Conservation (phyloP, 2,329 filamentous ascomycete species). For the Neopestalotiopsis sp. region DNA sequence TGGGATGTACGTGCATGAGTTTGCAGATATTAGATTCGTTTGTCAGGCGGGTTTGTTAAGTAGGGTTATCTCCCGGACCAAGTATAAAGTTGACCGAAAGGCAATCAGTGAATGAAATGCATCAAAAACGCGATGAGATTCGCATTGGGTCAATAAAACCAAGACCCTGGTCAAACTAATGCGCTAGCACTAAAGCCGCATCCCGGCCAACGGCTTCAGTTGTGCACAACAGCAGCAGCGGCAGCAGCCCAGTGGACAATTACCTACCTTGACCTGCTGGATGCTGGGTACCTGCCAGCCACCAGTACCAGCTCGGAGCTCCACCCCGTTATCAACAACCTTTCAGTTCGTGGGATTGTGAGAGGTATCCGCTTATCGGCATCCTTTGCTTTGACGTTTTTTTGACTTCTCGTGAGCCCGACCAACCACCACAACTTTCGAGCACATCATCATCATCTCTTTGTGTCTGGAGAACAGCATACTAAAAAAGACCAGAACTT, state of each 20-base stretch:
- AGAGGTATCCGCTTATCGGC: conserved; percentile 15
- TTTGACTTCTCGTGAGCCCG: conserved; percentile 2
- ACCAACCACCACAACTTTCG: background rate
- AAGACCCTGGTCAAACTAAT: background rate
- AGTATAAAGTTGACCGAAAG: background rate
- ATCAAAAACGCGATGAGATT: conserved; percentile 5
- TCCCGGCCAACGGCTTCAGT: background rate
- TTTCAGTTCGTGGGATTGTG: background rate
- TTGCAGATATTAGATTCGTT: background rate
- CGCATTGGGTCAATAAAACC: conserved; percentile 10
- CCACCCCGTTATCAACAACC: conserved; percentile 11
- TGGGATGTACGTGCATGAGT: background rate
- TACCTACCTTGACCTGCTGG: no score
- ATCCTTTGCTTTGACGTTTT: conserved; percentile 5
- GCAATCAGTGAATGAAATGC: background rate
- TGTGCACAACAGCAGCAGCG: background rate
- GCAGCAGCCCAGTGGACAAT: background rate
- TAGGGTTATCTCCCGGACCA: background rate
- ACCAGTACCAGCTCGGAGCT: background rate
- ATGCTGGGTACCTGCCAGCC: background rate
- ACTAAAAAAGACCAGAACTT: background rate
- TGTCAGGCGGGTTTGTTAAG: background rate
- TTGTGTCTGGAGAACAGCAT: background rate
- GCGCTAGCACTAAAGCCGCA: conserved; percentile 11
- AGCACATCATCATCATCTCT: background rate